Percentiles rank a stretch among this genome's conserved stretches.
phyloP scores from a whole-genome alignment of 805 yeast species.

The Starmerella sirachaensis region DNA sequence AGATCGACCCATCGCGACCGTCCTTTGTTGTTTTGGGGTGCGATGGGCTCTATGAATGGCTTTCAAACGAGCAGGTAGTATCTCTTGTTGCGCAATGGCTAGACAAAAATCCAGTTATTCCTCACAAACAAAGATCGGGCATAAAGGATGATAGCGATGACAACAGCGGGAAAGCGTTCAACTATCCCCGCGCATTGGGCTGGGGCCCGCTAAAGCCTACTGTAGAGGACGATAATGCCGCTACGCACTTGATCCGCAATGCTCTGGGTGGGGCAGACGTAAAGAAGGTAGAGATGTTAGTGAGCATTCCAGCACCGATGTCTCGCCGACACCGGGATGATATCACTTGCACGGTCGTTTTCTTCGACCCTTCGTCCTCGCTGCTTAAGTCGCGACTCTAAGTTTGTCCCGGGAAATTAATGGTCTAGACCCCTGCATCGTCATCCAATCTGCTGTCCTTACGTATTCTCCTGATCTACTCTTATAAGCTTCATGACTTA shows the following conservation, averaged over 20 bases:
- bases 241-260: slow-evolving; percentile 84
- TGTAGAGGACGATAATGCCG: slow-evolving; percentile 72
- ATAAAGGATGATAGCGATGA: slow-evolving; percentile 33
- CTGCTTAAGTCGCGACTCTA: slow-evolving; percentile 5
- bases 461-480: too few species aligned
- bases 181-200: slow-evolving; percentile 35
- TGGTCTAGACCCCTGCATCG: too few species aligned
- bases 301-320: slow-evolving; percentile 83
- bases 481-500: too few species aligned
- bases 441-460: too few species aligned
- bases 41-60: slow-evolving; percentile 85
- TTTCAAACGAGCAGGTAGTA: slow-evolving; percentile 86
- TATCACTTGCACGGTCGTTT: slow-evolving; percentile 85
- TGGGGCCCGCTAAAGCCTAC: slow-evolving; percentile 20
- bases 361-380: slow-evolving; percentile 36
- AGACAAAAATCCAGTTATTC: slow-evolving; percentile 48
- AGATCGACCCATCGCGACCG: slow-evolving; percentile 53
- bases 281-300: slow-evolving; percentile 74
- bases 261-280: slow-evolving; percentile 81
- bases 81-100: slow-evolving; percentile 87
- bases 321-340: slow-evolving; percentile 90
- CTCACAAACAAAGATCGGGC: slow-evolving; percentile 31
- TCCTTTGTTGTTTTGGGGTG: slow-evolving; percentile 85
- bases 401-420: background rate
- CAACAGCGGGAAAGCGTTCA: slow-evolving; percentile 29